These are phyloP conservation scores for Irpex sp. DNA, from an alignment of 1,284 basidiomycete species.

Conservation along the genomic window DNA sequence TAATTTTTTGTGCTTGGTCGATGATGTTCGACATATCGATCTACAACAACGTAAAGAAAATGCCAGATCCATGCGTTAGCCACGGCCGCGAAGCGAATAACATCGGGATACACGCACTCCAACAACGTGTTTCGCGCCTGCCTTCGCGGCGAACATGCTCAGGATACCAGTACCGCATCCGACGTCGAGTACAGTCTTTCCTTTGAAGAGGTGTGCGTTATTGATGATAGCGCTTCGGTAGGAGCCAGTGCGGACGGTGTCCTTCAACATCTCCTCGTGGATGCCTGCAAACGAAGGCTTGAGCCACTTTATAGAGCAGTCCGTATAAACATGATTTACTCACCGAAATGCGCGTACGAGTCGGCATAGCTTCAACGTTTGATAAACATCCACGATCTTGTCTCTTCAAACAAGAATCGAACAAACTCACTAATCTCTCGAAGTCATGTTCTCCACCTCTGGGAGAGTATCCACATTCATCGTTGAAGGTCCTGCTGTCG, in stretches of 20 bases:
- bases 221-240: conserved; percentile 95
- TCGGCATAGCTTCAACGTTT: conserved; percentile 66
- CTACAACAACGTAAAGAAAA: conserved; percentile 31
- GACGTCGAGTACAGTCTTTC: conserved; percentile 91
- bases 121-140: conserved; percentile 94
- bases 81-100: not conserved
- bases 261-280: conserved; percentile 99
- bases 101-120: conserved; percentile 53
- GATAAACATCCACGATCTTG: conserved; percentile 19
- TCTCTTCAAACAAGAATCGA: conserved; percentile 21
- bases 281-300: conserved; percentile 52
- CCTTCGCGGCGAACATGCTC: conserved; percentile 98
- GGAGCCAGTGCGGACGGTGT: conserved; percentile 90
- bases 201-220: conserved; percentile 95
- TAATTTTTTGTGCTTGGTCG: conserved; percentile 96
- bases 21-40: conserved; percentile 99
- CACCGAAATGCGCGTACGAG: conserved; percentile 94
- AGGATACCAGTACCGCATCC: conserved; percentile 98
- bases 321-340: conserved; percentile 19
- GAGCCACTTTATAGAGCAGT: not conserved
- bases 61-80: not conserved
- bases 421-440: conserved; percentile 72
- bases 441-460: conserved; percentile 52
- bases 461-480: conserved; percentile 21
- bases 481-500: conserved; percentile 34